Conservation (phyloP, 139 green algal species). For the Asterochloris sp. region DNA sequence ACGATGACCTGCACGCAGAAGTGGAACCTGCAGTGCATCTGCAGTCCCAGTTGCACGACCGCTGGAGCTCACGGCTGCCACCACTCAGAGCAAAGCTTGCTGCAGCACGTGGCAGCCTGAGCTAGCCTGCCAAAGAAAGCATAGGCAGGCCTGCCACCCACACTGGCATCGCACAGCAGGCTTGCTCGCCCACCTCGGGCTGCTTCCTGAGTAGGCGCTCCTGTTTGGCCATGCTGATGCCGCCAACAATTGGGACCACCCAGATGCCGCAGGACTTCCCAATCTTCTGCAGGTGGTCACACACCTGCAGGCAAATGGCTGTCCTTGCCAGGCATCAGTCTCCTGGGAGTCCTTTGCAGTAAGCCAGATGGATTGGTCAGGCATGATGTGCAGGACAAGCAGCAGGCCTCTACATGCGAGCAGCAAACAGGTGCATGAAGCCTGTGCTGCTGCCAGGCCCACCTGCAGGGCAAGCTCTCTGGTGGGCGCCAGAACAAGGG, state of each 20-base stretch:
- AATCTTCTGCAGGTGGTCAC: slow-evolving; percentile 58
- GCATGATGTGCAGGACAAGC: neutral
- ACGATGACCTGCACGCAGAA: slow-evolving; percentile 67
- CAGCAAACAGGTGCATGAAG: too few species aligned
- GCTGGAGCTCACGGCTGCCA: too few species aligned
- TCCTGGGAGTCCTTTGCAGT: neutral
- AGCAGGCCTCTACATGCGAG: too few species aligned
- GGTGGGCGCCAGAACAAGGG: slow-evolving; percentile 90
- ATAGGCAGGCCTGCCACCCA: neutral
- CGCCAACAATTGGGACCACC: slow-evolving; percentile 86
- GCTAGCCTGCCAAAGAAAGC: too few species aligned
- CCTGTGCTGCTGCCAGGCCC: neutral
- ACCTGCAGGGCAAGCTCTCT: slow-evolving; percentile 94
- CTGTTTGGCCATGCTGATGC: slow-evolving; percentile 87
- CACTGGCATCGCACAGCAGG: neutral
- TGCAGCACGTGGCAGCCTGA: too few species aligned
- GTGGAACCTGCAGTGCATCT: too few species aligned
- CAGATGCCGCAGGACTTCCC: slow-evolving; percentile 57
- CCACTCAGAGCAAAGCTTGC: too few species aligned
- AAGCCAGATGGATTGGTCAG: neutral
- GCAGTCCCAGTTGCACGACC: too few species aligned
- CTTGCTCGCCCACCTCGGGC: slow-evolving; percentile 23
- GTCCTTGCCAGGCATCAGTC: neutral
- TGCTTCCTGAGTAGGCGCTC: slow-evolving; percentile 68
- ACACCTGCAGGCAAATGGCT: slow-evolving; percentile 47